phyloP scores from a whole-genome alignment of 75 land plant genomes.

The Pinus tabuliformis region DNA sequence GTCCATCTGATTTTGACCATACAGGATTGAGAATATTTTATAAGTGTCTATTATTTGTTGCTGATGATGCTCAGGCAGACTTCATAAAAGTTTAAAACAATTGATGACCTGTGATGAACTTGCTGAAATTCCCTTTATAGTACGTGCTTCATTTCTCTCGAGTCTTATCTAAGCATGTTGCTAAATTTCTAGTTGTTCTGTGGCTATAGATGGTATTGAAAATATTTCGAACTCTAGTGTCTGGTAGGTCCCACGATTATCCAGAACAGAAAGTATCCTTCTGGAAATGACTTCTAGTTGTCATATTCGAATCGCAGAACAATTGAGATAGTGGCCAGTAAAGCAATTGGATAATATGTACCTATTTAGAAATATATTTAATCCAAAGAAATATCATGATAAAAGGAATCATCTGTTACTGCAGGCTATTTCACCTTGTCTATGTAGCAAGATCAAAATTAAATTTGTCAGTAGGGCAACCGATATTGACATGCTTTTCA shows the following conservation, averaged over 20 bases:
- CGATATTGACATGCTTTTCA: too few species aligned
- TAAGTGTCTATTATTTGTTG: background rate
- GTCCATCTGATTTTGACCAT: background rate
- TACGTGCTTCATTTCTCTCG: background rate
- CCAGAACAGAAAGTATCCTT: background rate
- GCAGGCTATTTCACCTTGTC: background rate
- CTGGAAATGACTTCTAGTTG: background rate
- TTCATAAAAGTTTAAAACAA: constrained; percentile 7
- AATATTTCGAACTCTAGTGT: background rate
- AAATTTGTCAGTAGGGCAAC: too few species aligned
- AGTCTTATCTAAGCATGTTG: too few species aligned
- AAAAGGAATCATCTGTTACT: background rate
- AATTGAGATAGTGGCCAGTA: background rate
- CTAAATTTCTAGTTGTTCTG: too few species aligned
- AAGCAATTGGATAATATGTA: background rate
- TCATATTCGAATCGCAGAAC: background rate
- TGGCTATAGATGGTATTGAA: too few species aligned
- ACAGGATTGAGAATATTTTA: background rate
- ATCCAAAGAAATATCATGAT: background rate
- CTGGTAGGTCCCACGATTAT: background rate
- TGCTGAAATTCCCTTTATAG: constrained; percentile 2
- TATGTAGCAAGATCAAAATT: background rate
- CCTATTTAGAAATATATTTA: background rate
- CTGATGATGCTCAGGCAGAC: constrained; percentile 8
- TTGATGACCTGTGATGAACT: constrained; percentile 8